Evolutionary conservation across 1,284 basidiomycete genomes (phyloP).

Genomic region (Apiotrichum montevideense): DNA sequence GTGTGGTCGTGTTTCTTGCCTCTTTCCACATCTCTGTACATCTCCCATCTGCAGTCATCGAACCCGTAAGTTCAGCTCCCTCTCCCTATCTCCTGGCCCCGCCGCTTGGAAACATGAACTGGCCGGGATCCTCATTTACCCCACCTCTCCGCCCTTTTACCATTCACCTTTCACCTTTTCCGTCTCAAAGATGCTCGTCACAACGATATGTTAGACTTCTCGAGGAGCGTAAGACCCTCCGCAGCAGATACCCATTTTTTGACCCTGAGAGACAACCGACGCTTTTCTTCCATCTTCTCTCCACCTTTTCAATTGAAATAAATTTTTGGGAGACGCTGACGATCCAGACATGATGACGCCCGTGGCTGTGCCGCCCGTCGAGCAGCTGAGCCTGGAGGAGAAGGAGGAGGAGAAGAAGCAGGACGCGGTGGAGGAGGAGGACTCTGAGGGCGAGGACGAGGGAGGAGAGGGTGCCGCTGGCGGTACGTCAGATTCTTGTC

Average conservation of each 20-base stretch:
- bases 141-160: background rate
- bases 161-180: background rate
- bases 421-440: conserved; percentile 32
- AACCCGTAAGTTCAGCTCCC: background rate
- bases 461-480: conserved; percentile 32
- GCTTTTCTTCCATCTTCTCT: background rate
- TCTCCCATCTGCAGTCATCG: too few species aligned
- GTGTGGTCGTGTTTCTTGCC: too few species aligned
- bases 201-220: conserved; percentile 42
- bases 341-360: conserved; percentile 23
- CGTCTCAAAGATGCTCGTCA: conserved; percentile 22
- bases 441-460: conserved; percentile 40
- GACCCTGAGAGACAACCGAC: conserved; percentile 23
- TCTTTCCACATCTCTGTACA: too few species aligned
- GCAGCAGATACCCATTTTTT: conserved; percentile 26
- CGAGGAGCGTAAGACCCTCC: conserved; percentile 26
- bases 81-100: too few species aligned
- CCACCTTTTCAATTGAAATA: background rate
- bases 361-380: conserved; percentile 28
- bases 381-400: conserved; percentile 28
- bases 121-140: too few species aligned
- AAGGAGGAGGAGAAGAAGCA: conserved; percentile 32
- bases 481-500: conserved; percentile 11
- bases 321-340: background rate
- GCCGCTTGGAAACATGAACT: too few species aligned